phyloP scores from a whole-genome alignment of 2,329 filamentous ascomycete genomes.

The Alternaria hordeiaustralica region DNA sequence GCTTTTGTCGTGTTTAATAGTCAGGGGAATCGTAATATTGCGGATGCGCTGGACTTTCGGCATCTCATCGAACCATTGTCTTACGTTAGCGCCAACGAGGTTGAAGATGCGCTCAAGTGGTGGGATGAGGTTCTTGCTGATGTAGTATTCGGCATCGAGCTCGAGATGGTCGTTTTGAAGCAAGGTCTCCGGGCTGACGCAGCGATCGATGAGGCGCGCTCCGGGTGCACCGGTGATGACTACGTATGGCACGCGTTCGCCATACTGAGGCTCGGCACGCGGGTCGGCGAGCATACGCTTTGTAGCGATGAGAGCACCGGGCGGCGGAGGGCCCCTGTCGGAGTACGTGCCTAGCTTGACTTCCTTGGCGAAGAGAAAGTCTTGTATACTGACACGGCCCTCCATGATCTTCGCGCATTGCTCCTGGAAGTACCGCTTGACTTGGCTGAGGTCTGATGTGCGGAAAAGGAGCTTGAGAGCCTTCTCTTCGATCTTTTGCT shows the following conservation, averaged over 20 bases:
- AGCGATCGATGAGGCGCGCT: slow-evolving; percentile 84
- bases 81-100: slow-evolving; percentile 88
- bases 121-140: slow-evolving; percentile 92
- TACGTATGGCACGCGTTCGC: slow-evolving; percentile 93
- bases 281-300: slow-evolving; percentile 86
- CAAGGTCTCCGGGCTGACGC: slow-evolving; percentile 84
- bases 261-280: slow-evolving; percentile 88
- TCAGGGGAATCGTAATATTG: slow-evolving; percentile 55
- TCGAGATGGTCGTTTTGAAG: slow-evolving; percentile 77
- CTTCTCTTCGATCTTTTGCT: slow-evolving; percentile 96
- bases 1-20: slow-evolving; percentile 14
- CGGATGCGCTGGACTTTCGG: slow-evolving; percentile 83
- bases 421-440: slow-evolving; percentile 87
- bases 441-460: slow-evolving; percentile 83
- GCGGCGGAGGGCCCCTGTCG: slow-evolving; percentile 78
- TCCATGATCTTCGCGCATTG: slow-evolving; percentile 94
- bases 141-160: slow-evolving; percentile 96
- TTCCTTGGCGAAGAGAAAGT: slow-evolving; percentile 95
- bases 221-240: slow-evolving; percentile 88
- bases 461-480: slow-evolving; percentile 88
- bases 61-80: slow-evolving; percentile 96
- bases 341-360: slow-evolving; percentile 90
- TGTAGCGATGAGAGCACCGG: slow-evolving; percentile 87
- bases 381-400: slow-evolving; percentile 85
- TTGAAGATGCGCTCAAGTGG: slow-evolving; percentile 97